Base-by-base conservation (phyloP, 2,329 filamentous ascomycete genomes). In the Fusarium falciforme region DNA sequence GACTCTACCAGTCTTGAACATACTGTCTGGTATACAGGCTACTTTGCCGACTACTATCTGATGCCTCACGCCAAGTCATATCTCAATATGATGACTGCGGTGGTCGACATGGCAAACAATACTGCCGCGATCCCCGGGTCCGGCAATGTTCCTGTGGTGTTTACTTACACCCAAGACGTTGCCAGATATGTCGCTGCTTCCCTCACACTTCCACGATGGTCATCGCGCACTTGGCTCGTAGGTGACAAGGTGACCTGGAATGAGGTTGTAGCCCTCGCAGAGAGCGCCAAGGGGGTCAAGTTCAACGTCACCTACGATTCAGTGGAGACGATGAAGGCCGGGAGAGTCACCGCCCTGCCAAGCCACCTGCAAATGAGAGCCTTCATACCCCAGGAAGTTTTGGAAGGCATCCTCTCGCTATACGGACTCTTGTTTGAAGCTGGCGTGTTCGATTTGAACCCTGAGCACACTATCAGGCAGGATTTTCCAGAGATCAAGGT, bases 121-220 rank as follows among this genome's bases (percentile, higher is more conserved):
- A 82, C 79, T 11, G 57, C 61, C 2, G 47, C 27, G 8, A 52
- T 68, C 14, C 55, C 57, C 11, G 54, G 47, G 3, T 40, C 55
- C 6, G 63, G 63, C 3, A 33, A 49, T 10, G 29, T 16, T 8
- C 55, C 31, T 4, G 59, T 57, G 2, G 38, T 47, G 10, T 64
- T 63, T 25, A 61, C 59, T 5, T 35, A 88, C 73, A 86, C 84
- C 2, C 77, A 77, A 6, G 87, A 89, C 72, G 78, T 89, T 44
- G 87, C 84, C 4, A 81, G 76, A 29, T 88, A 86, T 64, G 81
- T 88, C 6, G 83, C 81, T 8, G 81, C 80, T 11, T 69, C 80
- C 6, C 73, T 89, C 10, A 82, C 83, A 17, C 71, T 85, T n/a
- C 73, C 82, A 2, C 80, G 79, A 25, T 89, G 87, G 87, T 82